phyloP scores from a whole-genome alignment of 106 monocot genomes.

The Platanthera guangdongensis region DNA sequence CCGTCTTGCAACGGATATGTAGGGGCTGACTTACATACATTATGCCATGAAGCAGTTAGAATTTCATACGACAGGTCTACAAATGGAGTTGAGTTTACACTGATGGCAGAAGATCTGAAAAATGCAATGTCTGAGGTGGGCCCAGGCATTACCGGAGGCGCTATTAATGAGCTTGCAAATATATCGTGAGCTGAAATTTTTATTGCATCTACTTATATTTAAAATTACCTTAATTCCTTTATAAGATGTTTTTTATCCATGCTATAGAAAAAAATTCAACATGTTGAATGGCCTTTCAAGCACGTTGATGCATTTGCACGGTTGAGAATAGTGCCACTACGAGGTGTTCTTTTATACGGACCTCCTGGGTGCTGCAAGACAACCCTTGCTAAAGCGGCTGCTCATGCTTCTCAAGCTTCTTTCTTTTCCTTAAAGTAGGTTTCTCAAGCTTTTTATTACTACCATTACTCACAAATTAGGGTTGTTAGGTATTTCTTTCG shows the following conservation, averaged over 20 bases:
- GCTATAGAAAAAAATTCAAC: conserved; percentile 69
- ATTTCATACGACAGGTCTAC: conserved; percentile 45
- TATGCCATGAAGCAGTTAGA: conserved; percentile 72
- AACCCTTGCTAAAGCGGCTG: conserved; percentile 90
- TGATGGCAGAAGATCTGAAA: conserved; percentile 70
- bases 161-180: conserved; percentile 62
- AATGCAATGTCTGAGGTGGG: conserved; percentile 52
- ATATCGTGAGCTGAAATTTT: conserved; percentile 86
- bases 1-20: conserved; percentile 90
- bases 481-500: too few species aligned
- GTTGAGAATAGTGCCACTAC: conserved; percentile 62
- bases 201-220: not conserved
- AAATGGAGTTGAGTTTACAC: conserved; percentile 11
- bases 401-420: conserved; percentile 84
- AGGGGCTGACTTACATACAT: conserved; percentile 79
- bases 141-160: conserved; percentile 79
- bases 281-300: conserved; percentile 95
- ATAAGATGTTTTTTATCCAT: conserved; percentile 9
- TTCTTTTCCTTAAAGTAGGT: conserved; percentile 83
- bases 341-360: conserved; percentile 89
- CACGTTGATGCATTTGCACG: conserved; percentile 68
- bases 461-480: too few species aligned
- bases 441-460: not conserved
- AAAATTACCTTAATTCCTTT: not conserved
- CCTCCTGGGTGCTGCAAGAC: conserved; percentile 98